Conservation (phyloP, 1,284 basidiomycete species). For the Melampsora larici-populina region DNA sequence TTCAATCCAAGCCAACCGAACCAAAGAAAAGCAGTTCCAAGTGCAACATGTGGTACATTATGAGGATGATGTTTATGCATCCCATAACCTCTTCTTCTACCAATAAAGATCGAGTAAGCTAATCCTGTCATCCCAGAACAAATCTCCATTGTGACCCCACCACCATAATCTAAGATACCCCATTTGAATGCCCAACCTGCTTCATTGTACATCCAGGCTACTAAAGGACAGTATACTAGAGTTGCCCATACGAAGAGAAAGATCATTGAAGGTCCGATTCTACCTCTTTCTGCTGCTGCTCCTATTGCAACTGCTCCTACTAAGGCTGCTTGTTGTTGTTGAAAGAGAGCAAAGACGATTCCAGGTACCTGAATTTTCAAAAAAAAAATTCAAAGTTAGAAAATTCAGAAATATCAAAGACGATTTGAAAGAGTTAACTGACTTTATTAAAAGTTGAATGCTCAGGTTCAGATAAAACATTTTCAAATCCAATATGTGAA, state of each 20-base stretch:
- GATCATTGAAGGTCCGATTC: constrained; percentile 80
- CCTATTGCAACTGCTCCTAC: constrained; percentile 60
- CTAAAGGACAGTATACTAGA: constrained; percentile 72
- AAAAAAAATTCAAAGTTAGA: too few relatives aligned
- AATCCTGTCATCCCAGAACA: constrained; percentile 81
- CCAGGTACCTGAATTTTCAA: constrained; percentile 20
- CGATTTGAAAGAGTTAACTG: constrained; percentile 50
- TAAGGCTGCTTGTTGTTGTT: constrained; percentile 56
- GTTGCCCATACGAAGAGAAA: constrained; percentile 84
- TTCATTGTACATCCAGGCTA: constrained; percentile 90
- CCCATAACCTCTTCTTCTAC: constrained; percentile 80
- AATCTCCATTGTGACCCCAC: constrained; percentile 89
- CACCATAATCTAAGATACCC: constrained; percentile 89
- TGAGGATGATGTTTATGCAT: constrained; percentile 80
- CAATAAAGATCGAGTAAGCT: constrained; percentile 87
- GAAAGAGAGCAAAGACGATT: constrained; percentile 29
- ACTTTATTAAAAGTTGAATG: constrained; percentile 62
- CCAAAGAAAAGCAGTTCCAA: constrained; percentile 86
- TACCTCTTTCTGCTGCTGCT: constrained; percentile 77
- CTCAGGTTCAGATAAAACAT: constrained; percentile 72
- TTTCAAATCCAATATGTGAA: constrained; percentile 59
- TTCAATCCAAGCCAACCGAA: constrained; percentile 84
- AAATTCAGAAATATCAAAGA: background rate
- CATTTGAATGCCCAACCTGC: constrained; percentile 85
- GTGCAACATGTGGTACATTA: constrained; percentile 81